Evolutionary conservation across 1,284 basidiomycete genomes (phyloP).

Genomic region (Fomitopsis betulina): DNA sequence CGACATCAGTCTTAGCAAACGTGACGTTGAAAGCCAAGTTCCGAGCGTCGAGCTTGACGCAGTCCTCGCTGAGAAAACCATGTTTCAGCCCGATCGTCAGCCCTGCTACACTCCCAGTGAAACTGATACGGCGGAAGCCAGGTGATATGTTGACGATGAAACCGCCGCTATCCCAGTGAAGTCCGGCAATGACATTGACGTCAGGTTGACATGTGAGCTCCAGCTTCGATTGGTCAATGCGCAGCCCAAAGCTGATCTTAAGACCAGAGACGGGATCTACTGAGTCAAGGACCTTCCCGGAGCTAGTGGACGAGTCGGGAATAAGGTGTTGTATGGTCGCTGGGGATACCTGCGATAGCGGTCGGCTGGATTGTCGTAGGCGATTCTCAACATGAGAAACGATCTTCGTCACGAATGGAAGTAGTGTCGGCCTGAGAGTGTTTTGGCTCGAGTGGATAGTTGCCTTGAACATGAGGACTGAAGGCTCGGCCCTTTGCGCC

Average conservation of each 20-base stretch:
- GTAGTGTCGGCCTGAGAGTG: conserved; percentile 70
- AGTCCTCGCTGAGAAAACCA: conserved; percentile 77
- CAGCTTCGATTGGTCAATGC: conserved; percentile 84
- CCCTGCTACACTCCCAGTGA: conserved; percentile 77
- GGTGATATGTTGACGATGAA: conserved; percentile 78
- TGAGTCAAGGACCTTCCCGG: conserved; percentile 7
- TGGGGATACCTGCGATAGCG: conserved; percentile 20
- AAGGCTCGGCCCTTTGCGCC: conserved; percentile 37
- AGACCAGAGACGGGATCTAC: conserved; percentile 39
- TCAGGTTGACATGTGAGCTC: conserved; percentile 85
- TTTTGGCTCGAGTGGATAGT: conserved; percentile 87
- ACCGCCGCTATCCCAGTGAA: conserved; percentile 91
- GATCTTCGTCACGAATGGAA: conserved; percentile 80
- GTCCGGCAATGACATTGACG: conserved; percentile 80
- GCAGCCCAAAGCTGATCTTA: conserved; percentile 78
- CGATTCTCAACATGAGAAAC: conserved; percentile 60
- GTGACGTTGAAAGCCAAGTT: conserved; percentile 72
- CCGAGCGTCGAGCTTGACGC: conserved; percentile 68
- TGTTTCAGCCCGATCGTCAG: conserved; percentile 77
- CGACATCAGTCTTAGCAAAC: conserved; percentile 48
- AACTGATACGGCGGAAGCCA: conserved; percentile 61
- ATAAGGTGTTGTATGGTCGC: conserved; percentile 15
- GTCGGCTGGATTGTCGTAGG: conserved; percentile 39
- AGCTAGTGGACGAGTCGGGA: conserved; percentile 3
- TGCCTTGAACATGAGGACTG: conserved; percentile 68